Percentiles rank a stretch among this genome's conserved stretches.
These are phyloP conservation scores for Malassezia nana DNA, from an alignment of 1,284 basidiomycete genomes.

Conservation along the genomic window DNA sequence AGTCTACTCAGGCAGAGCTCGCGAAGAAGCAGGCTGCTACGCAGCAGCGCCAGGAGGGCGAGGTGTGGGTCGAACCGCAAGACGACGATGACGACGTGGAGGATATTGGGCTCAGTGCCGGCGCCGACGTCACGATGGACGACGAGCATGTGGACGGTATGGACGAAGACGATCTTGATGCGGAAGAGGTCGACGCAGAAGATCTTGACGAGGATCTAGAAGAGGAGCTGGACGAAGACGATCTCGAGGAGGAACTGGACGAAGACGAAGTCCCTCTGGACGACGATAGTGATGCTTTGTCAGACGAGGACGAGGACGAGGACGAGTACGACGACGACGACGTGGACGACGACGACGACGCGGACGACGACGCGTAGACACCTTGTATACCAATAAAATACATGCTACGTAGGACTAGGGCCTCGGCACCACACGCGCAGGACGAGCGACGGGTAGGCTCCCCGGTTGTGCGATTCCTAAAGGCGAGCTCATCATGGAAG, in stretches of 20 bases:
- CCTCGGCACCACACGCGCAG: neutral
- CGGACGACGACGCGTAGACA: neutral
- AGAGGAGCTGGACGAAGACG: conserved; percentile 16
- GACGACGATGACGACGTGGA: conserved; percentile 28
- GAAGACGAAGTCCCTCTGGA: conserved; percentile 15
- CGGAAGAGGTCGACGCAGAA: conserved; percentile 8
- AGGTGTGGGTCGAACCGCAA: conserved; percentile 33
- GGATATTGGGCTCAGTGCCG: conserved; percentile 28
- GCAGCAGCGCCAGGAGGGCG: conserved; percentile 24
- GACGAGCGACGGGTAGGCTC: neutral
- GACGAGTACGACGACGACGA: conserved; percentile 24
- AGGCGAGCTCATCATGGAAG: neutral
- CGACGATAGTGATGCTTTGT: conserved; percentile 13
- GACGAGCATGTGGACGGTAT: conserved; percentile 24
- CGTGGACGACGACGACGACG: conserved; percentile 10
- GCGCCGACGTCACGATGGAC: neutral
- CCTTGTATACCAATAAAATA: conserved; percentile 8
- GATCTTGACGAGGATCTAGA: conserved; percentile 2
- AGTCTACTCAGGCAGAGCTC: conserved; percentile 9
- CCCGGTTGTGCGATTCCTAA: neutral
- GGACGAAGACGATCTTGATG: conserved; percentile 19
- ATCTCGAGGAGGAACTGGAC: conserved; percentile 1
- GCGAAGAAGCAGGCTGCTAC: conserved; percentile 17
- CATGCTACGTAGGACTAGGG: neutral
- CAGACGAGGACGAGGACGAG: conserved; percentile 24